A percentile compares a stretch with the other conserved stretches of the same genome.
These are phyloP conservation scores for Helicostylum pulchrum DNA, from an alignment of 192 early-diverging fungal species.

Conservation along the genomic window DNA sequence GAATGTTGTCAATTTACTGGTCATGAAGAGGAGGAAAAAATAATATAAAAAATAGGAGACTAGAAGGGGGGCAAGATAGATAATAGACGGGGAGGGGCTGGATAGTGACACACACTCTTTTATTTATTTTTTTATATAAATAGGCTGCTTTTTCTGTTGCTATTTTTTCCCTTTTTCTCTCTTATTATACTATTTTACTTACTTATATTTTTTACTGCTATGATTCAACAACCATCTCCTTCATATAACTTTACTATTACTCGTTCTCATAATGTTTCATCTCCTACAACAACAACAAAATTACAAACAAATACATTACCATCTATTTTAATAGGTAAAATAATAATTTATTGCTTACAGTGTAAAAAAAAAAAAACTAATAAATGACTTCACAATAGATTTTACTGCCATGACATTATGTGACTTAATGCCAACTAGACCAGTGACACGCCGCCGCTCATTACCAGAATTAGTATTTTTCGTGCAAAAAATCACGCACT, in stretches of 20 bases:
- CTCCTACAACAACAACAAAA: not conserved
- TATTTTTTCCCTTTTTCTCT: not conserved
- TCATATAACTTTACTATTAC: not conserved
- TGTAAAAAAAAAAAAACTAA: too few relatives aligned
- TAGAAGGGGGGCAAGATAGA: too few relatives aligned
- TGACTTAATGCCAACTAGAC: constrained; percentile 27
- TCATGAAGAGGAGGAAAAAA: too few relatives aligned
- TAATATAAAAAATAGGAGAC: too few relatives aligned
- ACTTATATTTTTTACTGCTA: not conserved
- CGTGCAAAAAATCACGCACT: constrained; percentile 28
- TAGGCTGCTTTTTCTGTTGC: not conserved
- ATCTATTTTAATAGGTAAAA: constrained; percentile 24
- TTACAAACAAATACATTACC: constrained; percentile 8
- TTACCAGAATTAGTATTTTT: constrained; percentile 42
- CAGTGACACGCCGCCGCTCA: constrained; percentile 4
- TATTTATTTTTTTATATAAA: not conserved
- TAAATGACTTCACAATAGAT: constrained; percentile 16
- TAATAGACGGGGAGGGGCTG: too few relatives aligned
- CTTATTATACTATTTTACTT: not conserved
- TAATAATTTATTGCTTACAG: too few relatives aligned
- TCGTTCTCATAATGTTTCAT: not conserved
- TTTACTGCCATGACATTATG: constrained; percentile 34
- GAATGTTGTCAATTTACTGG: too few relatives aligned
- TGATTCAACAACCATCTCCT: constrained; percentile 11
- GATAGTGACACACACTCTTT: too few relatives aligned